Conservation (phyloP, 2,329 filamentous ascomycete species). For the Cercospora beticola region DNA sequence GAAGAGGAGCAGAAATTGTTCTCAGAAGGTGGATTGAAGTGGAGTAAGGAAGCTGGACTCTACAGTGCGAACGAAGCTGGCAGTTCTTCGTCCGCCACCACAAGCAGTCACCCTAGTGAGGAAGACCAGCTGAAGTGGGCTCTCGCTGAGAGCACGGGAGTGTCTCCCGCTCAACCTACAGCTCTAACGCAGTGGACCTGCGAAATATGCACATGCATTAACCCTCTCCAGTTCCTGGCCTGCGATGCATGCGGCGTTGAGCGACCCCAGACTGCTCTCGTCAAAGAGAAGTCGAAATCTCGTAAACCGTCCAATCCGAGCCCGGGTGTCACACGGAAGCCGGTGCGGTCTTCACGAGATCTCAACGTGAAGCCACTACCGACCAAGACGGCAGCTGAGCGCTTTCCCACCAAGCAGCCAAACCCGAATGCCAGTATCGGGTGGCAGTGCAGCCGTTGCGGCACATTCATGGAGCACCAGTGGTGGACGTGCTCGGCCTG, state of each 20-base stretch:
- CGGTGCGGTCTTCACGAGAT: constrained; percentile 14
- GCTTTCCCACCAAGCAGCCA: constrained; percentile 19
- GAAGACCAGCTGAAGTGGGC: constrained; percentile 42
- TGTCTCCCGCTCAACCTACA: background rate
- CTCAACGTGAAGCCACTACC: background rate
- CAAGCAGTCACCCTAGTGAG: constrained; percentile 28
- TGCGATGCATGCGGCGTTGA: constrained; percentile 62
- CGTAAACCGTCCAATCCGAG: background rate
- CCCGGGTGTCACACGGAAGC: constrained; percentile 22
- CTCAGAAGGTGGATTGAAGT: constrained; percentile 42
- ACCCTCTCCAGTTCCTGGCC: constrained; percentile 58
- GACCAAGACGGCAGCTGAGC: constrained; percentile 10
- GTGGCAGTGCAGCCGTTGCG: constrained; percentile 60
- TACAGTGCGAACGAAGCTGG: constrained; percentile 29
- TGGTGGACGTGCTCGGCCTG: constrained; percentile 66
- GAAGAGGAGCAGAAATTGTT: constrained; percentile 58
- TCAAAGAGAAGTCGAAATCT: constrained; percentile 23
- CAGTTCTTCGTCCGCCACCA: background rate
- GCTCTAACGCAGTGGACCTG: constrained; percentile 54
- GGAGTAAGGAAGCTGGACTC: constrained; percentile 41
- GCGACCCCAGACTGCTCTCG: constrained; percentile 46
- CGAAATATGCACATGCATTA: constrained; percentile 61
- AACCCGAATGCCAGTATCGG: constrained; percentile 53
- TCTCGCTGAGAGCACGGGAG: constrained; percentile 34
- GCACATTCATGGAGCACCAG: constrained; percentile 62